A percentile compares a stretch with the other conserved stretches of the same genome.
These are phyloP conservation scores for Hymenoscyphus fraxineus DNA, from an alignment of 2,329 filamentous ascomycete species.

Conservation along the genomic window DNA sequence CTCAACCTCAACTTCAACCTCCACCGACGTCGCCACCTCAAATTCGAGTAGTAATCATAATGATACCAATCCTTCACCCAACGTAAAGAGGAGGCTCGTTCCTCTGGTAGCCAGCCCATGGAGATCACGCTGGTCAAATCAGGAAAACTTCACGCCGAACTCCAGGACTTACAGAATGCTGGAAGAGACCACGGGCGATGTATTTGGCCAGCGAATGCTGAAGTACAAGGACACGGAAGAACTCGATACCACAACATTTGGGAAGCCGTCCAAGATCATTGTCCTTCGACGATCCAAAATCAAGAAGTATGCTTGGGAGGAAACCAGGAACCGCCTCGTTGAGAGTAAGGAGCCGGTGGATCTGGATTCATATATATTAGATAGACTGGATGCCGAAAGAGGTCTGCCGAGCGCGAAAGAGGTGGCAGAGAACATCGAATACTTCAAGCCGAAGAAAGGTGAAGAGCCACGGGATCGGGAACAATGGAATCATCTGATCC, in stretches of 20 bases:
- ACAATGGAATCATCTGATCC: slow-evolving; percentile 30
- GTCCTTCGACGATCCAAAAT: slow-evolving; percentile 32
- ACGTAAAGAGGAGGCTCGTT: background rate
- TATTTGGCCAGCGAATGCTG: slow-evolving; percentile 22
- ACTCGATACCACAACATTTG: slow-evolving; percentile 24
- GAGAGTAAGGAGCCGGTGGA: background rate
- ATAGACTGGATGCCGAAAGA: slow-evolving; percentile 28
- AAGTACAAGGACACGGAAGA: slow-evolving; percentile 24
- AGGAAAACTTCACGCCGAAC: background rate
- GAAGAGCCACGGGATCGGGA: slow-evolving; percentile 23
- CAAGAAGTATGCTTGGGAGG: slow-evolving; percentile 13
- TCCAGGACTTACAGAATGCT: background rate
- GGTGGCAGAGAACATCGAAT: slow-evolving; percentile 31
- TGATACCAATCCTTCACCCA: background rate
- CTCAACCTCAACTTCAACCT: background rate
- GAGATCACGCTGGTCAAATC: background rate
- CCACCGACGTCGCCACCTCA: too few relatives aligned
- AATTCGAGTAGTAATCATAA: background rate
- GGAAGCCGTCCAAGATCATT: slow-evolving; percentile 30
- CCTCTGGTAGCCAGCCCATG: background rate
- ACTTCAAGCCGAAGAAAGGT: slow-evolving; percentile 24
- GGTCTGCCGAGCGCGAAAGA: slow-evolving; percentile 29
- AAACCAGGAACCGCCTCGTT: background rate
- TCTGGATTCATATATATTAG: slow-evolving; percentile 32
- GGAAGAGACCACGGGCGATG: background rate